A percentile compares a stretch with the other conserved stretches of the same genome.
Evolutionary conservation across 169 alveolate species (phyloP).

Genomic region (Plasmodium reichenowi): DNA sequence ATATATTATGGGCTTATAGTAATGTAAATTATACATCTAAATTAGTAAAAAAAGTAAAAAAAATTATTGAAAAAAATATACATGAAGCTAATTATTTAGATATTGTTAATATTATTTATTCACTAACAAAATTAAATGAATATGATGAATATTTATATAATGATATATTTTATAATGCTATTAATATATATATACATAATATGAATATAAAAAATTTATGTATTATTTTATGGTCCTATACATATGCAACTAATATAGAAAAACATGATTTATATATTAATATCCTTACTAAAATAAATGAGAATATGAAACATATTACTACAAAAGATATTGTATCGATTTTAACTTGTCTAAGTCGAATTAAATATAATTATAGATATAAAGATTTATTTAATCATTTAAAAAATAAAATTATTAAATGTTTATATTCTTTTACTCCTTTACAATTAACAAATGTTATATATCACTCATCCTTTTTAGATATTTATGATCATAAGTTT

Average conservation of each 20-base stretch:
- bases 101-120: conserved; percentile 43
- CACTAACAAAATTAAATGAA: conserved; percentile 65
- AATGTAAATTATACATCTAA: conserved; percentile 57
- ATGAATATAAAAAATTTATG: conserved; percentile 72
- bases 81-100: conserved; percentile 40
- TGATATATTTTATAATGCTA: conserved; percentile 48
- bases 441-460: conserved; percentile 65
- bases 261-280: conserved; percentile 63
- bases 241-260: conserved; percentile 36
- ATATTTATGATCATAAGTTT: conserved; percentile 62
- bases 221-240: conserved; percentile 59
- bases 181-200: conserved; percentile 70
- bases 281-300: conserved; percentile 59
- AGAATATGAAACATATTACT: conserved; percentile 59
- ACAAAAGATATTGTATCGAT: conserved; percentile 70
- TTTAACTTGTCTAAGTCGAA: conserved; percentile 69
- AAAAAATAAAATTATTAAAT: conserved; percentile 68
- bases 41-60: conserved; percentile 50
- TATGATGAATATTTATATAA: conserved; percentile 63
- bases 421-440: conserved; percentile 70
- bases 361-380: conserved; percentile 65
- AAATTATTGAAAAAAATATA: conserved; percentile 66
- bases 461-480: conserved; percentile 71
- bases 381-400: conserved; percentile 45
- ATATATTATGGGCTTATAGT: conserved; percentile 72